phyloP scores from a whole-genome alignment of 495 filamentous ascomycete species.

The Zalerion maritima region DNA sequence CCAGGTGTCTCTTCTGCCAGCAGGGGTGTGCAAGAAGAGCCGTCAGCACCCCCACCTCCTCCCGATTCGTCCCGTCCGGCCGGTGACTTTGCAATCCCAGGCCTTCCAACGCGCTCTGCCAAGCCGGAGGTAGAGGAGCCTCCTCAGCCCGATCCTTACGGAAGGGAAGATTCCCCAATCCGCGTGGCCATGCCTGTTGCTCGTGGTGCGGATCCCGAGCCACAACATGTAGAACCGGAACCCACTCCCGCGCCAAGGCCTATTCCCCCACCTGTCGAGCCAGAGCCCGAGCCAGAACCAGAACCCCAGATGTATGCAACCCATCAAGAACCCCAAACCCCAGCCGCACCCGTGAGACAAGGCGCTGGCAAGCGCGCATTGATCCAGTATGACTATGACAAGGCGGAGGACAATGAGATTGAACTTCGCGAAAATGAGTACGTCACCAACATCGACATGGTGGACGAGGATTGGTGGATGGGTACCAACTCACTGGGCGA shows the following conservation, averaged over 20 bases:
- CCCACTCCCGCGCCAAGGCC: no score
- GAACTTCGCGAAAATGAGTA: constrained; percentile 81
- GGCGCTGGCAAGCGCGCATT: constrained; percentile 52
- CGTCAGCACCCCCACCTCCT: constrained; percentile 46
- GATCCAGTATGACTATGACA: constrained; percentile 91
- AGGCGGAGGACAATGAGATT: constrained; percentile 91
- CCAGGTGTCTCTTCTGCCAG: constrained; percentile 17
- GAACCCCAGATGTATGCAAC: no score
- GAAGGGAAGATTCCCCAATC: constrained; percentile 55
- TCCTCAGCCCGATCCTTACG: constrained; percentile 15
- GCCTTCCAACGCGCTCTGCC: constrained; percentile 46
- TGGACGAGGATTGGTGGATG: constrained; percentile 97
- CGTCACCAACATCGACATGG: constrained; percentile 94
- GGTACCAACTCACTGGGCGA: constrained; percentile 71
- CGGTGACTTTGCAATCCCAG: constrained; percentile 60
- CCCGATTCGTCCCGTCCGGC: constrained; percentile 46
- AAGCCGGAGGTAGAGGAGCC: constrained; percentile 36
- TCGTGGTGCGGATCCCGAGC: constrained; percentile 38
- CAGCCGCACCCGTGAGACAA: constrained; percentile 10
- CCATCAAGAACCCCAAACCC: no score
- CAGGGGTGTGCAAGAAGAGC: constrained; percentile 23
- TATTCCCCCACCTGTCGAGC: no score
- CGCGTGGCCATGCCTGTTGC: constrained; percentile 78
- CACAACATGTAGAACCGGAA: constrained; percentile 31
- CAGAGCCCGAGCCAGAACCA: no score